These are phyloP conservation scores for Penicillium aurantiogriseum DNA, from an alignment of 2,329 filamentous ascomycete genomes.

Conservation along the genomic window DNA sequence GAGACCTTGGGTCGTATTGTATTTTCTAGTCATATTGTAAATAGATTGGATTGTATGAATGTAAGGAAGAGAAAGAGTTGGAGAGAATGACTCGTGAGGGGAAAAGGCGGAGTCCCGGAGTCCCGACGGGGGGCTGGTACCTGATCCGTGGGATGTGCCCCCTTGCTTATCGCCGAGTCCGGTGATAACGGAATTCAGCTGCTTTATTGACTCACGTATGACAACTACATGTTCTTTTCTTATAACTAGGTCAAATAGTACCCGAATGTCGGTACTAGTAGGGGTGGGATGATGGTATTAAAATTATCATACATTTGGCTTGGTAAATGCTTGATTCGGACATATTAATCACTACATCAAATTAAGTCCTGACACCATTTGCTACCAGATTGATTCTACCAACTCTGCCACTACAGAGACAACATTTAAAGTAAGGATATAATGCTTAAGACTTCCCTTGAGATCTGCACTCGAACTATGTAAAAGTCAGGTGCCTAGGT, in stretches of 20 bases:
- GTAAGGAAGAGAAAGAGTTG: slow-evolving; percentile 7
- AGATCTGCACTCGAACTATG: neutral
- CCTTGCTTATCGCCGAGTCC: slow-evolving; percentile 20
- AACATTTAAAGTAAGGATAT: neutral
- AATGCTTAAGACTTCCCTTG: no score
- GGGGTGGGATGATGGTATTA: neutral
- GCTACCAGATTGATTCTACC: neutral
- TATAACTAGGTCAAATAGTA: neutral
- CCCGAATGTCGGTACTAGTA: neutral
- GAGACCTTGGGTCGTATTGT: slow-evolving; percentile 21
- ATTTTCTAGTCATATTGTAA: slow-evolving; percentile 35
- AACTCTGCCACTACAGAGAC: neutral
- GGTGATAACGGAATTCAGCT: slow-evolving; percentile 10
- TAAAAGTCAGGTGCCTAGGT: no score
- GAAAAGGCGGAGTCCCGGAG: slow-evolving; percentile 20
- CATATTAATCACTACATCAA: neutral
- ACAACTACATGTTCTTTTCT: neutral
- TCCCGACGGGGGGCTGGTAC: slow-evolving; percentile 16
- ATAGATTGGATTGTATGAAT: neutral
- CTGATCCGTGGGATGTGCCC: slow-evolving; percentile 4
- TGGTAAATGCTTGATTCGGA: neutral
- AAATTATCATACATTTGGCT: neutral
- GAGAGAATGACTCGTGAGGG: slow-evolving; percentile 17
- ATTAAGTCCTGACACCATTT: neutral
- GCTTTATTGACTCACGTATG: neutral